Percentiles rank a stretch among this genome's conserved stretches.
Conservation (phyloP, 805 yeast species). For the Sugiyamaella smithiae region DNA sequence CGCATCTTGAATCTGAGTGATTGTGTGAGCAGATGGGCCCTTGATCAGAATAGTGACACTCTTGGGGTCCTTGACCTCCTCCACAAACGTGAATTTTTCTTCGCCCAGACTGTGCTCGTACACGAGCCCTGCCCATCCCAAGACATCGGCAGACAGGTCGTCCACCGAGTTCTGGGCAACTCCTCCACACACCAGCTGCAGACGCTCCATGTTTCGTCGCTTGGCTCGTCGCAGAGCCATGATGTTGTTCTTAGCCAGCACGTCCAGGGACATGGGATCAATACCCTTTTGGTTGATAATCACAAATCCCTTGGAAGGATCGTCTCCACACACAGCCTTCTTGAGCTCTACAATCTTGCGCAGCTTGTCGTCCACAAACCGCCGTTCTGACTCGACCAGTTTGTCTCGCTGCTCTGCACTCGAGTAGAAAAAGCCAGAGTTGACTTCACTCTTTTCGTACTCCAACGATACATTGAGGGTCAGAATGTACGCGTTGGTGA, state of each 20-base stretch:
- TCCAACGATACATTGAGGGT: conserved; percentile 92
- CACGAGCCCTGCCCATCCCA: conserved; percentile 88
- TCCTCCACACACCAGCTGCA: conserved; percentile 95
- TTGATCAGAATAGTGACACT: conserved; percentile 88
- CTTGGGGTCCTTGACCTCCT: conserved; percentile 82
- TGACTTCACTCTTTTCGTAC: conserved; percentile 96
- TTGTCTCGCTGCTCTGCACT: conserved; percentile 95
- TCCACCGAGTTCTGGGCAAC: conserved; percentile 97
- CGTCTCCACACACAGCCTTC: conserved; percentile 82
- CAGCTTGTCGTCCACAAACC: conserved; percentile 90
- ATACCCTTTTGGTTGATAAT: conserved; percentile 97
- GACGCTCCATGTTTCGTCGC: conserved; percentile 98
- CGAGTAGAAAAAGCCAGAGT: conserved; percentile 92
- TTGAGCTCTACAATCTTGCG: conserved; percentile 88
- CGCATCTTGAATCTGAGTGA: conserved; percentile 94
- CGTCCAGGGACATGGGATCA: conserved; percentile 95
- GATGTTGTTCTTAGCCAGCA: conserved; percentile 87
- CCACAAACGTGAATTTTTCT: conserved; percentile 94
- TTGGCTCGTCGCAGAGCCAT: conserved; percentile 96
- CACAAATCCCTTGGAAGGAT: conserved; percentile 75
- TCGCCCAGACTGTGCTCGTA: conserved; percentile 94
- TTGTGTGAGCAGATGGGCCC: conserved; percentile 86
- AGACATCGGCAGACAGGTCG: conserved; percentile 71
- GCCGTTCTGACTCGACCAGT: conserved; percentile 88
- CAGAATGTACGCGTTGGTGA: conserved; percentile 78